Percentiles rank a stretch among this genome's conserved stretches.
Evolutionary conservation across 108 stramenopile genomes (phyloP).

Genomic region (Nannochloropsis oceanica): DNA sequence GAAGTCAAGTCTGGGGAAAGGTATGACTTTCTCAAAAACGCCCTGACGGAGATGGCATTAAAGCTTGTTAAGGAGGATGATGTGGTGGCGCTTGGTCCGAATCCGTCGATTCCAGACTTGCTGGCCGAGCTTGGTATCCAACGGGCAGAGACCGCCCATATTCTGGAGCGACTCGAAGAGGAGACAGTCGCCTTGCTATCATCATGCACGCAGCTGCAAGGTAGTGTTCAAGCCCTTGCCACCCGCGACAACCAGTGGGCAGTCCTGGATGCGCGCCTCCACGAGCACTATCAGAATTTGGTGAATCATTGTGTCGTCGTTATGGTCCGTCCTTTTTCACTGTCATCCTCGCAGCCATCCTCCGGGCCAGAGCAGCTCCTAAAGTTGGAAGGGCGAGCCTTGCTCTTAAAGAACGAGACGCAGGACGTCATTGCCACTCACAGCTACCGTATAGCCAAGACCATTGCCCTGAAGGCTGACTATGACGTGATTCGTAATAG

Average conservation of each 20-base stretch:
- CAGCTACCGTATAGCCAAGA: neutral
- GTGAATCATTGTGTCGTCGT: neutral
- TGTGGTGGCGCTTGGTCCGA: neutral
- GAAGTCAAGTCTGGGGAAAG: neutral
- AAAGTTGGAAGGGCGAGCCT: neutral
- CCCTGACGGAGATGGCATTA: neutral
- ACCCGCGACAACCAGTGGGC: neutral
- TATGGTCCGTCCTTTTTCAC: neutral
- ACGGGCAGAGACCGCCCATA: neutral
- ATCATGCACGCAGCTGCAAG: neutral
- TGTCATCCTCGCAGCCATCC: neutral
- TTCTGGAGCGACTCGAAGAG: neutral
- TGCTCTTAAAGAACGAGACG: neutral
- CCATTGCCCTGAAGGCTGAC: neutral
- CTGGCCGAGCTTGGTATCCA: neutral
- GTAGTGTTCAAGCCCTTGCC: neutral
- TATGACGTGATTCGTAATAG: neutral
- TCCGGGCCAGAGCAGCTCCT: neutral
- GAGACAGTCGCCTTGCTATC: neutral
- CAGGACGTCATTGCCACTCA: neutral
- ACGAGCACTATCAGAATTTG: neutral
- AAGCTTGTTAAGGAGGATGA: neutral
- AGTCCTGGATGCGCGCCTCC: neutral
- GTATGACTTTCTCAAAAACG: neutral
- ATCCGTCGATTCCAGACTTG: neutral